Evolutionary conservation across 148 eudicot genomes (phyloP), one percentile per base, ranked within the genome.

Genomic region (Limonium bicolor): DNA sequence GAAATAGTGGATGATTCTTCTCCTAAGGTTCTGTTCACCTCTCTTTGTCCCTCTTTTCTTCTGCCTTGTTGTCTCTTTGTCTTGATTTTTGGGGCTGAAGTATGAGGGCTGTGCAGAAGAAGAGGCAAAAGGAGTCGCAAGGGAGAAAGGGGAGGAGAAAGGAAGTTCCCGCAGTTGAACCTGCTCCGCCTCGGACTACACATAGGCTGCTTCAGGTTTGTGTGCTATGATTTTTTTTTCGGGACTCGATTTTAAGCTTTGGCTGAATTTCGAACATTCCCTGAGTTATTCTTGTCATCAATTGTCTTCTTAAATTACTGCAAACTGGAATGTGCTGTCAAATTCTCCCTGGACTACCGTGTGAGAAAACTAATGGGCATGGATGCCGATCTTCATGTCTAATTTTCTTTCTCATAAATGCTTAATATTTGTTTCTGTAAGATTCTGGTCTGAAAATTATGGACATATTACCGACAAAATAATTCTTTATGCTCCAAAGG

Each of bases 161-260:
- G 41, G 56, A 60, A 36, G 59, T 42, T 16, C 47, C 48, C 6
- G 39, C 21, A 20, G 74, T 61, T 60, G 80, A 65, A 39, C 36
- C 41, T 30, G 71, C 60, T 56, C 64, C 67, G 9, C 68, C 72
- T 9, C 64, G 94, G 41, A 78, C 79, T 43, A 86, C 88, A 23
- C 96, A 86, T 70, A 78, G 69, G 51, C 49, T 82, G 61, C 88
- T 86, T 58, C 94, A 78, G 87, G 96, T 74, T 8, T 37, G 33
- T 25, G 4, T 42, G 2, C 1, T 31, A 5, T 40, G 22, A 21
- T 53, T 50, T 54, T 53, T 9, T 48, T 36, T 19, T 45, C 20
- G 19, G 44, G 25, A 12, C 16, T 15, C 16, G 38, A n/a, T n/a
- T 12, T 5, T 35, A 35, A 35, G 38, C 6, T n/a, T 10, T 35